Evolutionary conservation across 2,329 filamentous ascomycete genomes (phyloP), one percentile per base, ranked within the genome.

Genomic region (Sclerotinia nivalis): DNA sequence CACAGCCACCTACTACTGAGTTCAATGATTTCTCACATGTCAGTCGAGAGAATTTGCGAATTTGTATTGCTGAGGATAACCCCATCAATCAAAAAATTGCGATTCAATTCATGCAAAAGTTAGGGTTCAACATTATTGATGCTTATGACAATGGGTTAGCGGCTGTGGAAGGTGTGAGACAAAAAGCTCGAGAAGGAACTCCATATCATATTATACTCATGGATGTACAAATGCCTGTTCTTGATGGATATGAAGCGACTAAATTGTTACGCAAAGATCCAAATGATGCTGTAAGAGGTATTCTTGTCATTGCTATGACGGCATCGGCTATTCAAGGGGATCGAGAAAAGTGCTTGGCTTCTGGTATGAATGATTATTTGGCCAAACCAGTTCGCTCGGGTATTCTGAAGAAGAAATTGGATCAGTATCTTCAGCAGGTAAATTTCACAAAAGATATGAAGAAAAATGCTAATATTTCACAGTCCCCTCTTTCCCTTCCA

Each of bases 221-320:
- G 94, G 94, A 97, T 78, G 93, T 97, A 4, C 93, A 97, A 81
- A 97, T 97, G 94, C 94, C 94, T 0, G 89, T 96, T 4, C 86
- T 97, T 12, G 94, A 97, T 78, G 94, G 94, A 8, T 97, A 97
- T 78, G 92, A 97, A 80, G 93, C 94, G 1, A 97, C 94, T 0
- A 91, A 91, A 73, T 86, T 93, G 70, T 88, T 97, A 58, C 89
- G 94, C 13, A 88, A 88, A 74, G 93, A 97, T 79, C 79, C 87
- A 0, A 87, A 93, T 70, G 90, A 93, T 49, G 86, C 87, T 10
- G 93, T 98, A 15, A 86, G 92, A 66, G 89, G 92, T 73, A 88
- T 96, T 1, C 84, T 97, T n/a, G 92, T 98, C 62, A 97, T 98
- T 75, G 95, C 95, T 68, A 97, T 98, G 95, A 98, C 95, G 0